Evolutionary conservation across 768 basidiomycete genomes (phyloP).

Genomic region (Hericium coralloides): DNA sequence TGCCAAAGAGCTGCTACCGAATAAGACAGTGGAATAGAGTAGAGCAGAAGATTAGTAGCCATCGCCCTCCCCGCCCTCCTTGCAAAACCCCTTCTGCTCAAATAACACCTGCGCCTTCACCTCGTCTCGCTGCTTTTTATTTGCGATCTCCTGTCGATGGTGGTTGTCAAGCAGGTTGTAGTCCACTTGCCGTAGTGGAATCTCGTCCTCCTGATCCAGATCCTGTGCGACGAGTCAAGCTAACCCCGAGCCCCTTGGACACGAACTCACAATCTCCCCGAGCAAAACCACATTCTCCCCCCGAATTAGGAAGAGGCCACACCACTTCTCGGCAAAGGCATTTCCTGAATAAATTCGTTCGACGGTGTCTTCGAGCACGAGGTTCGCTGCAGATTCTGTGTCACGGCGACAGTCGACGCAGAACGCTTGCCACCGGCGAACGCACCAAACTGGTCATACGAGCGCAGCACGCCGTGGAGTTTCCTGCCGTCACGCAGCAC

Average conservation of each 20-base stretch:
- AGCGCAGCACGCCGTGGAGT: constrained; percentile 89
- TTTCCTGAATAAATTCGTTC: constrained; percentile 91
- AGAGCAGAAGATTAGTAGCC: constrained; percentile 53
- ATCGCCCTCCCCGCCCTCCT: constrained; percentile 94
- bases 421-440: not conserved
- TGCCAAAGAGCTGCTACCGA: constrained; percentile 16
- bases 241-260: not conserved
- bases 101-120: constrained; percentile 74
- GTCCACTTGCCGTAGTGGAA: constrained; percentile 69
- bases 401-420: not conserved
- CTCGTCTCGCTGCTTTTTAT: constrained; percentile 75
- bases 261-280: constrained; percentile 82
- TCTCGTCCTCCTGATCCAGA: constrained; percentile 85
- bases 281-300: constrained; percentile 97
- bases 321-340: constrained; percentile 80
- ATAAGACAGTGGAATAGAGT: not conserved
- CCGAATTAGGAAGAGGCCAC: constrained; percentile 88
- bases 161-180: constrained; percentile 60
- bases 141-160: constrained; percentile 64
- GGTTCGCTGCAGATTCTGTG: constrained; percentile 59
- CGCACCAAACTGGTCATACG: constrained; percentile 98
- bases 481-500: constrained; percentile 95
- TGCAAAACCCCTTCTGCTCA: constrained; percentile 83
- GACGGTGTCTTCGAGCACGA: constrained; percentile 91
- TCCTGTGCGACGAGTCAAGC: constrained; percentile 47